Evolutionary conservation across 176 grass and related monocot species (phyloP), one percentile per base, ranked within the genome.

Genomic region (Oryza meyeriana): DNA sequence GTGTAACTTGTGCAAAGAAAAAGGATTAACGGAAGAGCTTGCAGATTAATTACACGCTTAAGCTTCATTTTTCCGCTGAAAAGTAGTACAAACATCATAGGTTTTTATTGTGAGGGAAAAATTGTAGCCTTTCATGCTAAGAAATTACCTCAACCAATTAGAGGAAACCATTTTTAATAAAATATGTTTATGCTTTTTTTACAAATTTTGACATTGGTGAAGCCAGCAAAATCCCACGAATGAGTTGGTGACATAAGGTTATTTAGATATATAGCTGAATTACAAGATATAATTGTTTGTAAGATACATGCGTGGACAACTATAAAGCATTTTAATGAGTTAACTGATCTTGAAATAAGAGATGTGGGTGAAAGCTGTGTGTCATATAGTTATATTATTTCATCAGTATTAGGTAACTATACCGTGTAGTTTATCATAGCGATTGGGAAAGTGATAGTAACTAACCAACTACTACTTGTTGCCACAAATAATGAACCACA

Each of bases 401-500:
- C 2, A 24, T 38, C 25, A n/a, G 40, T 36, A 22, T 57, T 57
- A 17, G 52, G 52, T n/a, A 71, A 32, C 27, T 35, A 62, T 6
- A 47, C 22, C n/a, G 1, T 33, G 62, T 52, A 42, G 28, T 40
- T 55, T 79, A 17, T 3, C 41, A 8, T 39, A 50, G 66, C 64
- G 76, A 36, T 39, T 79, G 38, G 11, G 24, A 31, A n/a, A 50
- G 40, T 31, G 67, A 66, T 55, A 73, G 76, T 73, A 65, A 85
- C 58, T 29, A 12, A 38, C 14, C 67, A 85, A 79, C 57, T 47
- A 39, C 57, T 35, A 31, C 39, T 17, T 24, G 36, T 85, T 61
- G 2, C 10, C 55, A 35, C 22, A 34, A 42, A 32, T 31, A 34
- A 2, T 36, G 35, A 6, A 36, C 35, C 26, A 27, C 9, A 8